phyloP scores from a whole-genome alignment of 2,329 filamentous ascomycete species.

The Penicillium sp. region DNA sequence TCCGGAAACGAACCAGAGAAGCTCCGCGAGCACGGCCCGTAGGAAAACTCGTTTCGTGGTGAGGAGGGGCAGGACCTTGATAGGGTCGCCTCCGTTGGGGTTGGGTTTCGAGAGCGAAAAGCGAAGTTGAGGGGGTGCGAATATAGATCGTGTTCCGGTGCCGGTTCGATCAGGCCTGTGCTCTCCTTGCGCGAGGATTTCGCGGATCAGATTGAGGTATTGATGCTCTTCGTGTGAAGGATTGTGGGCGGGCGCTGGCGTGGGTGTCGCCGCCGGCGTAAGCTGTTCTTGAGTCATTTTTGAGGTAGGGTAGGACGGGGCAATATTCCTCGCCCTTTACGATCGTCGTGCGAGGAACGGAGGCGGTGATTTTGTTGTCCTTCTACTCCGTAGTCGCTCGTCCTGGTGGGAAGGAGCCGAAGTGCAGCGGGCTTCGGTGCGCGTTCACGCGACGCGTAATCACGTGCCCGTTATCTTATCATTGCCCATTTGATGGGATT shows the following conservation, averaged over 20 bases:
- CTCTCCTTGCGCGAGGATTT: slow-evolving; percentile 81
- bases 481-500: neutral
- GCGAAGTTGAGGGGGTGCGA: slow-evolving; percentile 81
- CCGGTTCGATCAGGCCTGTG: slow-evolving; percentile 90
- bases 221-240: slow-evolving; percentile 81
- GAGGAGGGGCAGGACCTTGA: slow-evolving; percentile 80
- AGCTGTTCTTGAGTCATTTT: slow-evolving; percentile 28
- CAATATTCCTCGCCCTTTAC: neutral
- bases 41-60: slow-evolving; percentile 97
- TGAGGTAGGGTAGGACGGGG: neutral
- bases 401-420: neutral
- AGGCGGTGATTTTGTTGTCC: neutral
- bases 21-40: slow-evolving; percentile 84
- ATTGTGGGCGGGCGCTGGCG: slow-evolving; percentile 25
- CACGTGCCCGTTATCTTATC: slow-evolving; percentile 24
- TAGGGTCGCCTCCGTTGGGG: slow-evolving; percentile 42
- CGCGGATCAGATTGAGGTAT: slow-evolving; percentile 84
- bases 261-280: slow-evolving; percentile 1
- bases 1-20: slow-evolving; percentile 93
- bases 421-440: slow-evolving; percentile 10
- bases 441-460: slow-evolving; percentile 30
- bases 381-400: neutral
- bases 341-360: neutral
- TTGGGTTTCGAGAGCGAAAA: slow-evolving; percentile 72
- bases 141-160: slow-evolving; percentile 87